These are phyloP conservation scores for Leccinellum luteum DNA, from an alignment of 768 basidiomycete species.

Conservation along the genomic window DNA sequence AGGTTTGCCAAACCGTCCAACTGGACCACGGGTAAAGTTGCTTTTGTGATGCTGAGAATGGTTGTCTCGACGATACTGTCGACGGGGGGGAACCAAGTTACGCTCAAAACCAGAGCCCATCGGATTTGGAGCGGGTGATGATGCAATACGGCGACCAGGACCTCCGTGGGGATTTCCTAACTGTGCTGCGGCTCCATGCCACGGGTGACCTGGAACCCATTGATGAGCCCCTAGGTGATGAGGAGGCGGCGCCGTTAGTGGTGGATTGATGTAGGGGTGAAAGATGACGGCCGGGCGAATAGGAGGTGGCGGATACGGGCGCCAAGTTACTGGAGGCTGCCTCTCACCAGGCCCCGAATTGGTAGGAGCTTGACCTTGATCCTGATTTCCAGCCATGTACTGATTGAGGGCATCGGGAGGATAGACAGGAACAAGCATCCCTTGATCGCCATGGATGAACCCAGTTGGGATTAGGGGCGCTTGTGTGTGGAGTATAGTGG, in stretches of 20 bases:
- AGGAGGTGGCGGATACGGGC: constrained; percentile 33
- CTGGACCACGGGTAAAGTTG: constrained; percentile 18
- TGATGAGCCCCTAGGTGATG: constrained; percentile 19
- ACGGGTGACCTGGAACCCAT: constrained; percentile 28
- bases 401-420: constrained; percentile 66
- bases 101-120: constrained; percentile 23
- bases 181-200: constrained; percentile 22
- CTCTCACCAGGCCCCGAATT: constrained; percentile 25
- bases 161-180: constrained; percentile 13
- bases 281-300: constrained; percentile 31
- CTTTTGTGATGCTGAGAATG: constrained; percentile 28
- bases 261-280: constrained; percentile 29
- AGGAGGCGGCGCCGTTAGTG: constrained; percentile 15
- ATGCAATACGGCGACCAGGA: constrained; percentile 14
- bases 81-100: constrained; percentile 24
- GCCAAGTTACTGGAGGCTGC: constrained; percentile 33
- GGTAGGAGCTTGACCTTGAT: constrained; percentile 17
- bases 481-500: constrained; percentile 31
- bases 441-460: constrained; percentile 71
- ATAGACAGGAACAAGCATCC: constrained; percentile 70
- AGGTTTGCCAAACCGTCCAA: constrained; percentile 20
- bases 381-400: constrained; percentile 54
- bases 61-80: constrained; percentile 32
- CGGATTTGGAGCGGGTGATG: constrained; percentile 11
- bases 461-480: constrained; percentile 63